Evolutionary conservation across 1,284 basidiomycete genomes (phyloP), one percentile per base, ranked within the genome.

Genomic region (Malassezia slooffiae): DNA sequence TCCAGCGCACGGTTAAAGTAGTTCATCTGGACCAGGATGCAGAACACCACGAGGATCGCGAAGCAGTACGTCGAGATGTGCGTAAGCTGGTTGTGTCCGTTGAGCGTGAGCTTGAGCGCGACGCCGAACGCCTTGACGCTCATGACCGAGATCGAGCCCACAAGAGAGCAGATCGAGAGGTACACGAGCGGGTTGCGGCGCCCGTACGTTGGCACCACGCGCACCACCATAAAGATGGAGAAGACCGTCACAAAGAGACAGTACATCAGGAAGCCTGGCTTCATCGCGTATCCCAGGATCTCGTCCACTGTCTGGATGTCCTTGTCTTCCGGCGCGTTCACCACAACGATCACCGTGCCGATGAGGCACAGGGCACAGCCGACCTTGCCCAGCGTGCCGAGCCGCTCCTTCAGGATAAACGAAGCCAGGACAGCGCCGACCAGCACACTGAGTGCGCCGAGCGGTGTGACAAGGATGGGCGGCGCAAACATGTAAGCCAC

Each of bases 1-100:
- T 96, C 91, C 41, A 97, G 77, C 0, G 91, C 93, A 70, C 95
- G 95, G 76, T 96, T 97, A 74, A 96, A 95, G 75, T 93, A 97
- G 74, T 95, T 91, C 85, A 93, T 90, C 73, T 95, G 90, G 2
- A 93, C 79, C 40, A 93, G 67, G 63, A 97, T 96, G 72, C 88
- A 96, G 3, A 80, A 74, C 1, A 78, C 77, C 3, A 90, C 83
- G 24, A 87, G 79, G 40, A 87, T 76, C 31, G 80, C 86, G 63
- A 97, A 95, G 34, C 95, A 79, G 70, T 95, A 99, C 10, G 93
- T 97, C 67, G 85, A 88, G 23, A 84, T 80, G 69, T 91, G 85
- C 1, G 82, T 81, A 69, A 99, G 85, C 71, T 99, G 91, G 72
- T 97, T 99, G 70, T 86, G 87, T 38, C 91, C 91, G 8, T 80